Evolutionary conservation across 2,329 filamentous ascomycete genomes (phyloP).

Genomic region (Sporothrix luriei): DNA sequence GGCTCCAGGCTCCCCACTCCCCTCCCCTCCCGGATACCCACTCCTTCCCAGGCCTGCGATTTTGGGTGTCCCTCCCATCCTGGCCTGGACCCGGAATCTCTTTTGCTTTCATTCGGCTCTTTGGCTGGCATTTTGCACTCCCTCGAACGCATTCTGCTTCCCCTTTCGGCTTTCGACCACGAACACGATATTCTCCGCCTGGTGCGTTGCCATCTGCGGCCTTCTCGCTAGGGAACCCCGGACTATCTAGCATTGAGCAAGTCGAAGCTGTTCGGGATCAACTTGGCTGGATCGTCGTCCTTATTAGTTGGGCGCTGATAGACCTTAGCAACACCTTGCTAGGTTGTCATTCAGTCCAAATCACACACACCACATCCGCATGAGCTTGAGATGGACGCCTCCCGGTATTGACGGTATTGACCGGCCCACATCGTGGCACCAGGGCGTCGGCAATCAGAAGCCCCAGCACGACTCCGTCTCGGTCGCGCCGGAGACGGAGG

Average conservation of each 20-base stretch:
- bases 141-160: not conserved
- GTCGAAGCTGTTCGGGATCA: slow-evolving; percentile 11
- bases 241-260: slow-evolving; percentile 5
- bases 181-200: slow-evolving; percentile 11
- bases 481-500: slow-evolving; percentile 28
- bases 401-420: slow-evolving; percentile 29
- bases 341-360: not conserved
- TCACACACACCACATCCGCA: slow-evolving; percentile 11
- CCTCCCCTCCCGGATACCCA: slow-evolving; percentile 16
- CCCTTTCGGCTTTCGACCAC: not conserved
- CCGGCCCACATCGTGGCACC: slow-evolving; percentile 25
- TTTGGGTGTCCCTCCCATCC: slow-evolving; percentile 13
- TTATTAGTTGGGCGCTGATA: slow-evolving; percentile 23
- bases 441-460: not conserved
- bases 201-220: slow-evolving; percentile 17
- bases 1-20: slow-evolving; percentile 13
- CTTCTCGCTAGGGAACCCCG: not conserved
- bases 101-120: slow-evolving; percentile 1
- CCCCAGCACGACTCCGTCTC: slow-evolving; percentile 23
- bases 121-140: slow-evolving; percentile 14
- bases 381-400: slow-evolving; percentile 32
- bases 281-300: slow-evolving; percentile 22
- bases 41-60: slow-evolving; percentile 23
- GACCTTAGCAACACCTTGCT: not conserved
- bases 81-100: slow-evolving; percentile 14